phyloP scores from a whole-genome alignment of 768 basidiomycete genomes.

The Candolleomyces aberdarensis region DNA sequence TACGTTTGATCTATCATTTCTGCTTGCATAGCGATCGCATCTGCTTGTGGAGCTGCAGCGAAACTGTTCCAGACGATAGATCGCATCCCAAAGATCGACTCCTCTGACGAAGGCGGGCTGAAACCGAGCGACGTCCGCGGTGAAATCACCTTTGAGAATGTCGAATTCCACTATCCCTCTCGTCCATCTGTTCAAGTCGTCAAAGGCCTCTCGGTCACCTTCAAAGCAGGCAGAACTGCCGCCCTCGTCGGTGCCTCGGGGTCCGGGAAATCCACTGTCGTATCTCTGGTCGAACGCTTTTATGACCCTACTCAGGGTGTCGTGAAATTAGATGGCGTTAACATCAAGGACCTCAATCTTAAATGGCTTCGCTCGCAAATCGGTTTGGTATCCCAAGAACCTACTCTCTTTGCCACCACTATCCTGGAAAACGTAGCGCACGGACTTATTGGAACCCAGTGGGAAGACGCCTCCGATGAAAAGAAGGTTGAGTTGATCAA shows the following conservation, averaged over 20 bases:
- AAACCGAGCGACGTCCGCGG: constrained; percentile 69
- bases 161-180: constrained; percentile 85
- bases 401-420: constrained; percentile 80
- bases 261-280: constrained; percentile 74
- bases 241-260: constrained; percentile 80
- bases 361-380: constrained; percentile 87
- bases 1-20: not conserved
- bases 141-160: constrained; percentile 69
- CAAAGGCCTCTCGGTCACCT: constrained; percentile 61
- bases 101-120: constrained; percentile 59
- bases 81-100: constrained; percentile 84
- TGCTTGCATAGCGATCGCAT: constrained; percentile 55
- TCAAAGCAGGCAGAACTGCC: constrained; percentile 74
- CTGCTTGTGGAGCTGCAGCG: constrained; percentile 82
- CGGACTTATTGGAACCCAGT: constrained; percentile 72
- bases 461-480: constrained; percentile 65
- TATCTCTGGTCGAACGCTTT: constrained; percentile 82
- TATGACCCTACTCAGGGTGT: constrained; percentile 76
- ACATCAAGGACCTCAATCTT: constrained; percentile 74
- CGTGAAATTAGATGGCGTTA: constrained; percentile 71
- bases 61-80: constrained; percentile 89
- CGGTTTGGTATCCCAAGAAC: constrained; percentile 87
- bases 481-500: constrained; percentile 76
- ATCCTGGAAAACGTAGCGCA: constrained; percentile 82
- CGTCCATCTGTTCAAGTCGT: constrained; percentile 79